Evolutionary conservation across 2,329 filamentous ascomycete genomes (phyloP), one percentile per base, ranked within the genome.

Genomic region (Exophiala aquamarina): DNA sequence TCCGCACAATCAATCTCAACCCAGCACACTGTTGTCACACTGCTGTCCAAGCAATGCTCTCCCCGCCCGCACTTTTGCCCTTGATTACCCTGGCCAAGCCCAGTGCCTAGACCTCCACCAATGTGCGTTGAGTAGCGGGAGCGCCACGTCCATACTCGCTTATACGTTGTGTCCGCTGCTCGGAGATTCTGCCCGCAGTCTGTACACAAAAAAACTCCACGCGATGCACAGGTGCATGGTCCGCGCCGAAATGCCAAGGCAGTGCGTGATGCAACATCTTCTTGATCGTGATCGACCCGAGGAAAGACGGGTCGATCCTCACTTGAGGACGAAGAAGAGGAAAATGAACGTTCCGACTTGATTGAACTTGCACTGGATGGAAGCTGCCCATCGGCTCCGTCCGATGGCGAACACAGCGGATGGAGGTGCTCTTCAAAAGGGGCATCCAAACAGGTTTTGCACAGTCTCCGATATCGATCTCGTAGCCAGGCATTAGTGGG

Each of bases 11-110:
- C 89, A 3, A 86, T 84, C 63, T 96, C 89, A 15, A 59, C 49
- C 57, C 56, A 54, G 29, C 53, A 55, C 43, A 92, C 83, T 66
- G 93, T 88, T 23, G 88, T 83, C 57, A 87, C 83, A 49, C 82
- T 78, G 4, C 86, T 85, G 1, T 82, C 86, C n/a, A 90, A 78
- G 67, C 91, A 97, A 28, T 75, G 66, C n/a, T 72, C 71, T 32
- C 84, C 85, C n/a, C 89, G 82, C 0, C 89, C 91, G 63, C 91
- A 97, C 54, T 89, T 83, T 11, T 96, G 89, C 21, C 90, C 91
- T 59, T 92, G 85, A 60, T 90, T 84, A 23, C 89, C 90, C 59
- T 95, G 89, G 34, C 90, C 89, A 21, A 95, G 89, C 4, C 91
- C 91, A 0, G 87, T 91, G 18, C 90, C 89, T 0, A 94, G 75